Percentiles rank a stretch among this genome's conserved stretches.
These are phyloP conservation scores for Tuber brumale DNA, from an alignment of 495 filamentous ascomycete genomes.

Conservation along the genomic window DNA sequence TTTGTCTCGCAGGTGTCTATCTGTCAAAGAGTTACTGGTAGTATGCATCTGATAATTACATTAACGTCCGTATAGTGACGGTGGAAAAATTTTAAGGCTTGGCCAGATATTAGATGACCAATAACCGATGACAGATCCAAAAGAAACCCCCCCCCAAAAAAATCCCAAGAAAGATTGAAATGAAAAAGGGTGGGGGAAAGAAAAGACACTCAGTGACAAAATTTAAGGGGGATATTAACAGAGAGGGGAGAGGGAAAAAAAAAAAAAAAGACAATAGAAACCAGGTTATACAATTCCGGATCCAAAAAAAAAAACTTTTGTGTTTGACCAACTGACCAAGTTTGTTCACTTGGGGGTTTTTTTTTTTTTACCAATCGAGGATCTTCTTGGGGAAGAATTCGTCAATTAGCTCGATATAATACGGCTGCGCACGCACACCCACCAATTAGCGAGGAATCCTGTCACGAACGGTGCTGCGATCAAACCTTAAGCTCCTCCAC, in stretches of 20 bases:
- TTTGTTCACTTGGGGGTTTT: neutral
- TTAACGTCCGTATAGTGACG: neutral
- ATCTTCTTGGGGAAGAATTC: slow-evolving; percentile 75
- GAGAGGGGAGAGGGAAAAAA: neutral
- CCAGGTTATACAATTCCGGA: neutral
- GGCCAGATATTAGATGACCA: too few species aligned
- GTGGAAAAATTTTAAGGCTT: neutral
- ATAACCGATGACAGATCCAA: neutral
- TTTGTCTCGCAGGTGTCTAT: too few species aligned
- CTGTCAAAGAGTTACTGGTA: neutral
- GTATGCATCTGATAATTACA: neutral
- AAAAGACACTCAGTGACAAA: neutral
- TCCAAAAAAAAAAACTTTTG: neutral
- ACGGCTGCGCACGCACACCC: slow-evolving; percentile 50
- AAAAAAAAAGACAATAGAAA: rapidly evolving
- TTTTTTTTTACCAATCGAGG: slow-evolving; percentile 60
- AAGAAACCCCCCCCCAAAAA: neutral
- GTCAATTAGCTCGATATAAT: slow-evolving; percentile 76
- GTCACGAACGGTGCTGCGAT: neutral
- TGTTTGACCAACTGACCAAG: neutral
- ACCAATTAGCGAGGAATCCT: slow-evolving; percentile 6
- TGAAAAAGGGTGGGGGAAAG: too few species aligned
- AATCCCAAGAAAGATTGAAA: neutral
- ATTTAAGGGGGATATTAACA: neutral
- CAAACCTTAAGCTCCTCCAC: slow-evolving; percentile 64